Percentiles rank a stretch among this genome's conserved stretches.
Conservation (phyloP, 1,284 basidiomycete genomes). For the Tilletia caries region DNA sequence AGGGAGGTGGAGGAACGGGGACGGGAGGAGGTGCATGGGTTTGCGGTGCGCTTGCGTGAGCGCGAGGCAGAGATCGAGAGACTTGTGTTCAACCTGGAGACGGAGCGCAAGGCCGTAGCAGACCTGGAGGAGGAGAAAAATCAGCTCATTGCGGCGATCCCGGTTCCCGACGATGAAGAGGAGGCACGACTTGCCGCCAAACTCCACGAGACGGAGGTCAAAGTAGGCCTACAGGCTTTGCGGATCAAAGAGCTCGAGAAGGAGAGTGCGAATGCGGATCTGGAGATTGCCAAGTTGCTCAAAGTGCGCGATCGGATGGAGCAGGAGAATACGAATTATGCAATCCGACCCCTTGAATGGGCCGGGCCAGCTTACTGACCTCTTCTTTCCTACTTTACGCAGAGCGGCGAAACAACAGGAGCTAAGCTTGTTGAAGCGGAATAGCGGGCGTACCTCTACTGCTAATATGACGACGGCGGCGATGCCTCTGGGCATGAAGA, state of each 20-base stretch:
- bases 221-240: background rate
- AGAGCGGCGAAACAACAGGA: slow-evolving; percentile 8
- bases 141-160: background rate
- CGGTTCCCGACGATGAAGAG: background rate
- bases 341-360: background rate
- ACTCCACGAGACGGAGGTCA: background rate
- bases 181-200: background rate
- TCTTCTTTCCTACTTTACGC: background rate
- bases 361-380: too few species aligned
- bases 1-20: background rate
- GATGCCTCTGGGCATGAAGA: background rate
- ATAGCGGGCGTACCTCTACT: background rate
- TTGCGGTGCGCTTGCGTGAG: background rate
- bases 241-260: slow-evolving; percentile 11
- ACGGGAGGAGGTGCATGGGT: background rate
- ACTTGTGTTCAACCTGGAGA: background rate
- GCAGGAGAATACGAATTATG: slow-evolving; percentile 2
- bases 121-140: background rate
- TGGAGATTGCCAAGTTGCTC: slow-evolving; percentile 10
- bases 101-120: background rate
- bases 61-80: background rate
- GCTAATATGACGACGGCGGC: background rate
- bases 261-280: slow-evolving; percentile 9
- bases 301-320: slow-evolving; percentile 12
- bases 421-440: slow-evolving; percentile 12